These are phyloP conservation scores for Cucumis melo DNA, from an alignment of 306 rosid genomes.

Conservation along the genomic window DNA sequence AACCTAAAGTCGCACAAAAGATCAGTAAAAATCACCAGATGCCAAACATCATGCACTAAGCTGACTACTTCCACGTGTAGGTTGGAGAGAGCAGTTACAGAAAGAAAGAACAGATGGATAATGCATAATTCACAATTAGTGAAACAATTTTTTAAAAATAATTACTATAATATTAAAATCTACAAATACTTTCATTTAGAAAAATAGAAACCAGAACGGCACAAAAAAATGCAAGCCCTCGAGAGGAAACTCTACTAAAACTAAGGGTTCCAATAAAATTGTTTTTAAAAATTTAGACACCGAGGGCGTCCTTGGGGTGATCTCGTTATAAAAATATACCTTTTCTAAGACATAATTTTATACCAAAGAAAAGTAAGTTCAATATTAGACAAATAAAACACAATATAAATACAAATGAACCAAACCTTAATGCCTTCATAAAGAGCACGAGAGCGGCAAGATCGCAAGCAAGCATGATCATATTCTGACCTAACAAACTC, in stretches of 20 bases:
- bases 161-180: too few relatives aligned
- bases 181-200: too few relatives aligned
- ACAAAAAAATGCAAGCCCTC: too few relatives aligned
- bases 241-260: too few relatives aligned
- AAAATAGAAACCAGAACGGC: too few relatives aligned
- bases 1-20: constrained; percentile 37
- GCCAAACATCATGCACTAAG: neutral
- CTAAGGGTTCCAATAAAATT: too few relatives aligned
- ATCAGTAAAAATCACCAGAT: neutral
- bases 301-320: too few relatives aligned
- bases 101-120: neutral
- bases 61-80: neutral
- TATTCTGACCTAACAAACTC: constrained; percentile 97
- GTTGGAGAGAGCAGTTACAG: neutral
- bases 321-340: too few relatives aligned
- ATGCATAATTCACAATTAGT: neutral
- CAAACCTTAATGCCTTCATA: constrained; percentile 98
- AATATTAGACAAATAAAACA: neutral
- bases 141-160: neutral
- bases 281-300: too few relatives aligned
- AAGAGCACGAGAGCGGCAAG: constrained; percentile 97
- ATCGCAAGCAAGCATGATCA: constrained; percentile 85
- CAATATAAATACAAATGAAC: neutral
- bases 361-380: too few relatives aligned
- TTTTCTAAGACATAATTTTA: too few relatives aligned